phyloP scores from a whole-genome alignment of 208 protist genomes.

The Herpetomonas samuelpessoai region DNA sequence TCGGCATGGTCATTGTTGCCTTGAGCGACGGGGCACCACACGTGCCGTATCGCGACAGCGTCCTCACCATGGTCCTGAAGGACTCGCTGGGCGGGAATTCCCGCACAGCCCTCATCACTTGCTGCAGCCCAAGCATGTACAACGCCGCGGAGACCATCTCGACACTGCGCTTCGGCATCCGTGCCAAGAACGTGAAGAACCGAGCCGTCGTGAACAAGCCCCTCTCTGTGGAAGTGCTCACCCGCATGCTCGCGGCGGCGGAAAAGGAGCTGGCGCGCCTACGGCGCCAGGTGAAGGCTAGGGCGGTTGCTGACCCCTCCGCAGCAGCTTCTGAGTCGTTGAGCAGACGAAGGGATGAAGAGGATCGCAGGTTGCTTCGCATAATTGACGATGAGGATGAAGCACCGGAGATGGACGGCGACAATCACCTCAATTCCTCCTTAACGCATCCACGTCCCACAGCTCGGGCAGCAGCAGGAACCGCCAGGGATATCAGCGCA shows the following conservation, averaged over 20 bases:
- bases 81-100: constrained; percentile 90
- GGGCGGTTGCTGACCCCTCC: neutral
- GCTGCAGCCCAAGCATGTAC: constrained; percentile 73
- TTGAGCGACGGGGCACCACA: constrained; percentile 67
- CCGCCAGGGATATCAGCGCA: neutral
- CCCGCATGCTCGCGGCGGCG: constrained; percentile 65
- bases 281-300: constrained; percentile 21
- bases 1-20: constrained; percentile 83
- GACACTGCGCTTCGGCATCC: constrained; percentile 81
- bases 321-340: too few species aligned
- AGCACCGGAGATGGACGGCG: constrained; percentile 5
- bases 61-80: constrained; percentile 86
- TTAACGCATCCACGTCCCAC: neutral
- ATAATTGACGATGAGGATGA: neutral
- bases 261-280: constrained; percentile 62
- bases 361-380: too few species aligned
- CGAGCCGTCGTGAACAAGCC: constrained; percentile 76
- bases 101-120: constrained; percentile 87
- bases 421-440: neutral
- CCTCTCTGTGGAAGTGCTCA: constrained; percentile 70
- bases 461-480: neutral
- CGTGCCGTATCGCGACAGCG: constrained; percentile 88
- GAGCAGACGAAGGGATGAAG: too few species aligned
- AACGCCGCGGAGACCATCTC: constrained; percentile 89
- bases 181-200: constrained; percentile 87